Conservation (phyloP, 768 basidiomycete species). For the Mrakia blollopis region DNA sequence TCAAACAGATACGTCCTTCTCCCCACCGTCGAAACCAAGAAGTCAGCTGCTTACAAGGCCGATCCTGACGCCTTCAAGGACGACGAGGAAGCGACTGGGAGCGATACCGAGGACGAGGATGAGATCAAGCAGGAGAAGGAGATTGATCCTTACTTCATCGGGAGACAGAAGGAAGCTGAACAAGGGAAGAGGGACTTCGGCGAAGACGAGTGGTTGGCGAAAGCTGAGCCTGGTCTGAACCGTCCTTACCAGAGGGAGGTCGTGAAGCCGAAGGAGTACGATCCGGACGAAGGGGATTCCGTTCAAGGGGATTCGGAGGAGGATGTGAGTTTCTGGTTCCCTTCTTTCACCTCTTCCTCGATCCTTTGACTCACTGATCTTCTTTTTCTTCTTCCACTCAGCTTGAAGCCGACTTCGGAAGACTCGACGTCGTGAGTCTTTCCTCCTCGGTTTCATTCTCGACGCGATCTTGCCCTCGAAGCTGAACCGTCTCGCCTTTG, state of each 20-base stretch:
- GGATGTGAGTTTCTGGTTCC: neutral
- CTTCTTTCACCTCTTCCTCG: neutral
- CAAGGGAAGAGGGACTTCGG: slow-evolving; percentile 1
- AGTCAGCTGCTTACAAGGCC: neutral
- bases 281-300: slow-evolving; percentile 8
- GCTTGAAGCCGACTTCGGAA: neutral
- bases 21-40: slow-evolving; percentile 6
- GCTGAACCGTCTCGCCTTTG: neutral
- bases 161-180: neutral
- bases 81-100: neutral
- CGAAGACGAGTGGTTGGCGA: neutral
- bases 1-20: slow-evolving; percentile 18
- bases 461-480: neutral
- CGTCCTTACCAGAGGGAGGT: neutral
- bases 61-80: neutral
- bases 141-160: neutral
- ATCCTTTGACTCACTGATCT: too few relatives aligned
- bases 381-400: neutral
- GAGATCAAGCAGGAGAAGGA: neutral
- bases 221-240: neutral
- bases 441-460: neutral
- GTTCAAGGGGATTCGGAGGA: neutral
- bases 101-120: neutral
- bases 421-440: neutral
- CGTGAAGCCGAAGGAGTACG: neutral